These are phyloP conservation scores for Metroxylon sagu DNA, from an alignment of 176 grass and related monocot genomes.

Conservation along the genomic window DNA sequence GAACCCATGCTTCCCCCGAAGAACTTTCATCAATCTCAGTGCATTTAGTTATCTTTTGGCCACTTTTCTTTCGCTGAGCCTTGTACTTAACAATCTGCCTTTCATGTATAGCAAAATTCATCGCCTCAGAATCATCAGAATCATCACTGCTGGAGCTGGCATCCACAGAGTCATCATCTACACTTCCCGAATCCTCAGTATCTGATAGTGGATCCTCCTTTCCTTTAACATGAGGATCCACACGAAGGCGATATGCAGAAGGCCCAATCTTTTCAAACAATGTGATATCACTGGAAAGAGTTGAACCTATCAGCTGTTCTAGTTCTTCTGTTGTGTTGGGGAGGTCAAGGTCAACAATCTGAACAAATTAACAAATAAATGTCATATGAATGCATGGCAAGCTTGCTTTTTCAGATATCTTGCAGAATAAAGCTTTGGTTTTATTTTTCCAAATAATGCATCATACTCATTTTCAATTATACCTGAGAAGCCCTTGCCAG, in stretches of 20 bases:
- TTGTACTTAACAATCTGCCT: constrained; percentile 32
- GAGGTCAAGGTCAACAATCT: constrained; percentile 61
- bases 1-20: constrained; percentile 70
- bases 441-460: no score
- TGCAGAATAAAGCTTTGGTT: no score
- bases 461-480: not conserved
- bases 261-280: constrained; percentile 90
- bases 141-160: constrained; percentile 46
- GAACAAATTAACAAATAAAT: constrained; percentile 12
- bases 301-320: constrained; percentile 58
- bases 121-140: constrained; percentile 41
- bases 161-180: constrained; percentile 47
- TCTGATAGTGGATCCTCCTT: constrained; percentile 51
- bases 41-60: constrained; percentile 41
- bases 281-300: constrained; percentile 97
- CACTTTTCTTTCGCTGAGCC: constrained; percentile 17
- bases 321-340: constrained; percentile 37
- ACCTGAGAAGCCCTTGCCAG: constrained; percentile 69
- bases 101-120: constrained; percentile 31
- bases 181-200: constrained; percentile 70
- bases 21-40: constrained; percentile 97
- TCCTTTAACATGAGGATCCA: constrained; percentile 88
- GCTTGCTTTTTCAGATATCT: no score
- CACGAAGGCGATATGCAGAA: constrained; percentile 86
- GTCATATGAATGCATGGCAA: no score